These are phyloP conservation scores for Arctium minus DNA, from an alignment of 129 eudicot genomes.

Conservation along the genomic window DNA sequence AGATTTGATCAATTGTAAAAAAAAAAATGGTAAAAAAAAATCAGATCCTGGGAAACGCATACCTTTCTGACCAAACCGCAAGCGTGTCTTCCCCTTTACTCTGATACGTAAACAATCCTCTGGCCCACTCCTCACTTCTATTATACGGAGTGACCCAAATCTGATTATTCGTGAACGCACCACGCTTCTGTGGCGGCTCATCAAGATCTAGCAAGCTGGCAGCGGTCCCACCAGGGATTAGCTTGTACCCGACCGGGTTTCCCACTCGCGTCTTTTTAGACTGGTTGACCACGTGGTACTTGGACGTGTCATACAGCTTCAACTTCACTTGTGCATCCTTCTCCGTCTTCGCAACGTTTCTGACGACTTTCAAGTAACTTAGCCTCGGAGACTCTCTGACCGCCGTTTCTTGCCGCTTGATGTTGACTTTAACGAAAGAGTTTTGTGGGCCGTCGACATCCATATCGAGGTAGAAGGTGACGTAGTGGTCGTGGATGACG, in stretches of 20 bases:
- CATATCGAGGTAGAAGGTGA: conserved; percentile 94
- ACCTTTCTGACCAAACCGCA: conserved; percentile 94
- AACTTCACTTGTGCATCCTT: conserved; percentile 86
- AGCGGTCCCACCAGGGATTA: conserved; percentile 91
- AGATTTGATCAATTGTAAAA: too few relatives aligned
- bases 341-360: conserved; percentile 81
- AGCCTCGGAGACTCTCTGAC: conserved; percentile 71
- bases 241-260: conserved; percentile 90
- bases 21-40: too few relatives aligned
- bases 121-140: conserved; percentile 89
- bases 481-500: conserved; percentile 91
- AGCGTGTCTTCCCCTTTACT: conserved; percentile 88
- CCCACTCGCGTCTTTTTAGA: conserved; percentile 72
- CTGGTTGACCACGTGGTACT: conserved; percentile 81
- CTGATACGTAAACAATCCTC: conserved; percentile 84
- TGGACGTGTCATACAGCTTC: conserved; percentile 81
- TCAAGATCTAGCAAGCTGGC: conserved; percentile 76
- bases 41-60: not conserved
- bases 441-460: conserved; percentile 80
- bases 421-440: conserved; percentile 85
- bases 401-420: conserved; percentile 54
- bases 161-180: conserved; percentile 90
- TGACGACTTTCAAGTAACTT: conserved; percentile 79
- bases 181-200: conserved; percentile 94
- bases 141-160: conserved; percentile 99